Evolutionary conservation across 331 rosid genomes (phyloP), one percentile per base, ranked within the genome.

Genomic region (Rosa hybrid): DNA sequence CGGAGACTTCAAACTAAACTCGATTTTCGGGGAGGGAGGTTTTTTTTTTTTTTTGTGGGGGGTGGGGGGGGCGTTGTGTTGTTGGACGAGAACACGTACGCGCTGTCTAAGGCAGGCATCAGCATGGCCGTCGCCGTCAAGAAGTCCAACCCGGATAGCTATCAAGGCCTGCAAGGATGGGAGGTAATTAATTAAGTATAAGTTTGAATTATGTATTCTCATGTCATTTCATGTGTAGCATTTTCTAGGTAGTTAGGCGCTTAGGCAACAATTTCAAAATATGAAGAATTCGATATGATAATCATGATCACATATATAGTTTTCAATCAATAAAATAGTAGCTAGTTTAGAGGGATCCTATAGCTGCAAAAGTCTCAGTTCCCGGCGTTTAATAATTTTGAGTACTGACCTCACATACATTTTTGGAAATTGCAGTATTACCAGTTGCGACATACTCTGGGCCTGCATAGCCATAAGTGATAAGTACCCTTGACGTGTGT

Each of bases 121-220:
- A 98, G 99, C 13, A 81, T 90, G 5, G 85, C 99, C 0, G 92
- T 96, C 2, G 99, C 98, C 7, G 98, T 93, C 12, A 96, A 93
- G 83, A 96, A 87, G 68, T 91, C 94, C 10, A 86, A 50, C 73
- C 76, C 92, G 0, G 97, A 93, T 30, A 96, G 98, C 87, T 71
- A 77, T 41, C 99, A 96, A 71, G 97, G 99, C 16, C 80, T 84
- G 2, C 68, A 83, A 57, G 94, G 93, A 84, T 96, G 99, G 99
- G 83, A 86, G 94, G 98, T 90, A 42, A 51, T 18, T 30, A 30
- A 30, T 30, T 30, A 3, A 41, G 18, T 49, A 6, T 1, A 67
- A 7, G 45, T 16, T 16, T 68, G 7, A 16, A 34, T 74, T 8
- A 63, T 63, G 7, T 3, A 64, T 65, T 16, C 12, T 7, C 34